A percentile compares a stretch with the other conserved stretches of the same genome.
phyloP scores from a whole-genome alignment of 2,329 filamentous ascomycete species.

The Atkinsonella texensis region DNA sequence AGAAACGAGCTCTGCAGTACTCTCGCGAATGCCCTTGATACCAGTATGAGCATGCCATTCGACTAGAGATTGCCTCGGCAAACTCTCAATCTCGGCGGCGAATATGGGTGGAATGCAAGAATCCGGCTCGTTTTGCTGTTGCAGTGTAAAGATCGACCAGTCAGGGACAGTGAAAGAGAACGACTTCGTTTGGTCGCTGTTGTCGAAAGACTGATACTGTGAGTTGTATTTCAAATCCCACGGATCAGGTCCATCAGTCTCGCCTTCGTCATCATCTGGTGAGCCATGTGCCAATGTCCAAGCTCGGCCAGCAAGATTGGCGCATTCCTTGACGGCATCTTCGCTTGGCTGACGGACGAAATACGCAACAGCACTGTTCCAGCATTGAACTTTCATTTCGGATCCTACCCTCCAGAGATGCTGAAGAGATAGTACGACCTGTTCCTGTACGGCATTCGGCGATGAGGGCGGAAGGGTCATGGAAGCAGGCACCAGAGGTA shows the following conservation, averaged over 20 bases:
- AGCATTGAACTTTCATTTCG: slow-evolving; percentile 60
- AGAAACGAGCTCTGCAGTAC: slow-evolving; percentile 15
- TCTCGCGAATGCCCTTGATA: slow-evolving; percentile 24
- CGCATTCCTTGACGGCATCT: slow-evolving; percentile 21
- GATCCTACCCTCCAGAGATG: slow-evolving; percentile 77
- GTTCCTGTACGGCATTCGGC: slow-evolving; percentile 34
- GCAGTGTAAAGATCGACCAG: slow-evolving; percentile 31
- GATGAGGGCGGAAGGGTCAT: slow-evolving; percentile 49
- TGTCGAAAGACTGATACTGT: slow-evolving; percentile 30
- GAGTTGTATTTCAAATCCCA: slow-evolving; percentile 55
- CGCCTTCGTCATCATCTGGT: slow-evolving; percentile 29
- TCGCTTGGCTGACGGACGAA: slow-evolving; percentile 34
- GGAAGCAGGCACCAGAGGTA: slow-evolving; percentile 68
- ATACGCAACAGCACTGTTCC: slow-evolving; percentile 66
- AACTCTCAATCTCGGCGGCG: slow-evolving; percentile 59
- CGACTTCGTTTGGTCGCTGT: slow-evolving; percentile 12
- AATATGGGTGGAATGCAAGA: slow-evolving; percentile 52
- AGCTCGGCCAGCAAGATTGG: slow-evolving; percentile 29
- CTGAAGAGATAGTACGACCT: slow-evolving; percentile 66
- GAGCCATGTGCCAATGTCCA: slow-evolving; percentile 36
- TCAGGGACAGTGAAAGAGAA: slow-evolving; percentile 31
- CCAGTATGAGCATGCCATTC: slow-evolving; percentile 75
- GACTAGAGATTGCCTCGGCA: slow-evolving; percentile 62
- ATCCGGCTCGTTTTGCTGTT: slow-evolving; percentile 23
- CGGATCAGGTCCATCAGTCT: slow-evolving; percentile 44